Evolutionary conservation across 176 grass and related monocot species (phyloP), one percentile per base, ranked within the genome.

Genomic region (Carex scoparia): DNA sequence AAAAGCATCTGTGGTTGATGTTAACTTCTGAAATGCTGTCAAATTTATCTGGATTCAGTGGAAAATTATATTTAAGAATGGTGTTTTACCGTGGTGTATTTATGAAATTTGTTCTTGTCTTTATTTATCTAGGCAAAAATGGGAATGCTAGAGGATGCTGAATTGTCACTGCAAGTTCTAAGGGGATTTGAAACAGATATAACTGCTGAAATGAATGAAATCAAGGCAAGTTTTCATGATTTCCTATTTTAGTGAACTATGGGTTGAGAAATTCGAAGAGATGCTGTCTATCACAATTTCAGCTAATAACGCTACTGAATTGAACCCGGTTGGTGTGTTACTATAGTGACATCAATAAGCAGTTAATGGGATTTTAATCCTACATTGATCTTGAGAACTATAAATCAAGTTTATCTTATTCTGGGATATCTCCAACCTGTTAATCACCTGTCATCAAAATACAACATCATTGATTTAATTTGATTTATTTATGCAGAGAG

Each of bases 141-240:
- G 96, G 90, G 94, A 54, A 87, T 92, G 88, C 85, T 83, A 78
- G 93, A 99, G 62, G 96, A 99, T 63, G 93, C 92, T 12, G 96
- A 99, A 61, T 76, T 84, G 51, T 95, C 96, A 0, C 77, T 99
- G 71, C 96, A 99, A 94, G 96, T 99, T 83, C 55, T 99, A 87
- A 94, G 96, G 88, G 96, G 96, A 85, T 99, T 95, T 59, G 96
- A 99, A 69, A 88, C 91, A 83, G 96, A 98, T 72, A 98, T 98
- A 60, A 87, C 85, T 57, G 58, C 84, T 33, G 93, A 98, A 94
- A 82, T 91, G 33, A 94, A 92, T 91, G 96, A 98, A 82, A 98
- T 98, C 67, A 98, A 98, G 93, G 96, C 84, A 88, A 80, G 16
- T 31, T 78, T 8, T 14, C 13, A 37, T 10, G 74, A 79, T 3